phyloP scores from a whole-genome alignment of 73 alveolate species.

The Symbiodinium natans region DNA sequence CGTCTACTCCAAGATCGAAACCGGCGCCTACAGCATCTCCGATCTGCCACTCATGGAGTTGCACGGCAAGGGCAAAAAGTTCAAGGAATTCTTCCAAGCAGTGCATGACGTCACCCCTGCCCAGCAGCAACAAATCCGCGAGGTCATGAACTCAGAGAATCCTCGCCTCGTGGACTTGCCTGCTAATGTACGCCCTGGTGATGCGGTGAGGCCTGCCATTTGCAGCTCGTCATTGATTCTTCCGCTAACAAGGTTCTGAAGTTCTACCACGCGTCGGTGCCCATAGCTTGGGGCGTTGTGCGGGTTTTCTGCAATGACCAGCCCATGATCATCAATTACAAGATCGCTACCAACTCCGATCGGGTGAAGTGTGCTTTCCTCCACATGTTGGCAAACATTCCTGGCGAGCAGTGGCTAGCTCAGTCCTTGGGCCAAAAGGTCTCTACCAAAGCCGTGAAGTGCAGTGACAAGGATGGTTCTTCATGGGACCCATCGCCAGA shows the following conservation, averaged over 20 bases:
- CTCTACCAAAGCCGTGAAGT: neutral
- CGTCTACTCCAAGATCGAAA: too few species aligned
- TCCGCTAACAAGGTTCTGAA: neutral
- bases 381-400: neutral
- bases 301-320: neutral
- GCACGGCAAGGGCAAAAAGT: neutral
- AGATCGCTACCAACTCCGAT: neutral
- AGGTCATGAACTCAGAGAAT: neutral
- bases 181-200: neutral
- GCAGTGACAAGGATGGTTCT: neutral
- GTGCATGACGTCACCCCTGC: neutral
- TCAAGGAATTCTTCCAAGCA: conserved; percentile 34
- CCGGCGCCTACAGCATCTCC: too few species aligned
- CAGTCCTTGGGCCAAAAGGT: neutral
- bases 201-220: neutral
- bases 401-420: neutral
- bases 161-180: neutral
- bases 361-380: neutral
- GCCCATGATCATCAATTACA: neutral
- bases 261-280: conserved; percentile 20
- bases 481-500: conserved; percentile 26
- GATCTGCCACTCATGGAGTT: too few species aligned
- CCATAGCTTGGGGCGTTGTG: conserved; percentile 6
- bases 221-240: neutral
- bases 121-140: neutral